Evolutionary conservation across 2,329 filamentous ascomycete genomes (phyloP).

Genomic region (Epichloe bromicola): DNA sequence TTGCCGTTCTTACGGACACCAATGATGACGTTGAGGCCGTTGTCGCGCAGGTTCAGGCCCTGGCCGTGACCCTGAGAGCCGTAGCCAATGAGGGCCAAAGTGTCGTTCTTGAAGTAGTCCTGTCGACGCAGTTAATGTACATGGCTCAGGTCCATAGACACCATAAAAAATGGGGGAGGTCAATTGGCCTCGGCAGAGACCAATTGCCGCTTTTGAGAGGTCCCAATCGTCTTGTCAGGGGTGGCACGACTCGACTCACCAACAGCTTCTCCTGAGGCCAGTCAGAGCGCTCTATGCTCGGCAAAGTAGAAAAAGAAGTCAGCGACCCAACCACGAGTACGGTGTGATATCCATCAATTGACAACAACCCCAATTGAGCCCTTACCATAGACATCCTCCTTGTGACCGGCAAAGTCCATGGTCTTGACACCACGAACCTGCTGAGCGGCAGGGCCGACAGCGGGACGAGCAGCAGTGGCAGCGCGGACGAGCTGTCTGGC

Average conservation of each 20-base stretch:
- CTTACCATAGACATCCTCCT: constrained; percentile 89
- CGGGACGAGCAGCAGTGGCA: constrained; percentile 33
- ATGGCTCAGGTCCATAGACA: no score
- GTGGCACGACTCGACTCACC: constrained; percentile 40
- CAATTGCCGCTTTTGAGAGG: neutral
- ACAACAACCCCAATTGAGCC: neutral
- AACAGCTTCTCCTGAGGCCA: constrained; percentile 98
- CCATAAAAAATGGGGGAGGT: no score
- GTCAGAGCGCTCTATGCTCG: constrained; percentile 74
- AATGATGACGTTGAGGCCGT: constrained; percentile 97
- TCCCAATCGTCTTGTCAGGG: neutral
- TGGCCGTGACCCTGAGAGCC: constrained; percentile 96
- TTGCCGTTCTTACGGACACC: constrained; percentile 97
- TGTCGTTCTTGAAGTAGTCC: constrained; percentile 99
- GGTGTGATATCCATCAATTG: neutral
- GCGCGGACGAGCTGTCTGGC: constrained; percentile 43
- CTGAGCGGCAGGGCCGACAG: constrained; percentile 43
- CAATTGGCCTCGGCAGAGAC: neutral
- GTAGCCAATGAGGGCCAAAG: constrained; percentile 96
- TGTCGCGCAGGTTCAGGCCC: constrained; percentile 98
- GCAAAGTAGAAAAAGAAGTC: neutral
- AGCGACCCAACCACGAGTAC: constrained; percentile 6
- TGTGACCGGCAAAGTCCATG: constrained; percentile 92
- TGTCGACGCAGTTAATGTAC: constrained; percentile 22
- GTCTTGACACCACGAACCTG: constrained; percentile 90